Evolutionary conservation across 2,329 filamentous ascomycete genomes (phyloP).

Genomic region (Xylariaceae sp.): DNA sequence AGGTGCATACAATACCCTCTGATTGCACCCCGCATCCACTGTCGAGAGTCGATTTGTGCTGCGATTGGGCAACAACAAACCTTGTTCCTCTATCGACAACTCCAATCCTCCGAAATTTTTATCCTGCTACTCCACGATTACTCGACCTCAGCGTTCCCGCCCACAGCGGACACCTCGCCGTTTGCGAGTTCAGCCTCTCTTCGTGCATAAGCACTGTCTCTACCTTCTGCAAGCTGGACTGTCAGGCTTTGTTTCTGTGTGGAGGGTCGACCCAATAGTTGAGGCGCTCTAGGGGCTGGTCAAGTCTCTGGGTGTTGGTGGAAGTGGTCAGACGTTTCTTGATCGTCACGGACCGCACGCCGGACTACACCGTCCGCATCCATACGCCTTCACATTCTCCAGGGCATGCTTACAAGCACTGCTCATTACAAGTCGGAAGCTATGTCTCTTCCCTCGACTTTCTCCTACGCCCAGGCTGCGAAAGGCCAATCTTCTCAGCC

Average conservation of each 20-base stretch:
- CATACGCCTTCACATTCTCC: slow-evolving; percentile 2
- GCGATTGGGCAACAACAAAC: slow-evolving; percentile 17
- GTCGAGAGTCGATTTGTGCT: slow-evolving; percentile 15
- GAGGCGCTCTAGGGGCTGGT: slow-evolving; percentile 19
- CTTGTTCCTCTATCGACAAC: slow-evolving; percentile 6
- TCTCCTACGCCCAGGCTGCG: slow-evolving; percentile 94
- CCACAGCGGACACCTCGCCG: no score
- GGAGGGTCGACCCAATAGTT: slow-evolving; percentile 9
- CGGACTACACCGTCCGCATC: slow-evolving; percentile 9
- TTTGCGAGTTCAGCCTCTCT: no score
- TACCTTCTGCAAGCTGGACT: no score
- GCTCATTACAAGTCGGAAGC: slow-evolving; percentile 12
- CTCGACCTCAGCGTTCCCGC: no score
- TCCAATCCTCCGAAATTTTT: no score
- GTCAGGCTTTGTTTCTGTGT: no score
- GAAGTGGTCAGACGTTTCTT: slow-evolving; percentile 18
- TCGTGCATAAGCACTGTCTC: no score
- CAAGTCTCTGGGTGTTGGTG: slow-evolving; percentile 19
- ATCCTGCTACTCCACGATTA: no score
- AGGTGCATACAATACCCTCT: slow-evolving; percentile 10
- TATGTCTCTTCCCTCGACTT: slow-evolving; percentile 54
- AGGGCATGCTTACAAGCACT: slow-evolving; percentile 8
- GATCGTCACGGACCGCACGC: slow-evolving; percentile 17
- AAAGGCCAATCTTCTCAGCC: slow-evolving; percentile 57
- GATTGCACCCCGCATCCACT: slow-evolving; percentile 21